These are phyloP conservation scores for Nadsonia fulvescens DNA, from an alignment of 805 yeast species.

Conservation along the genomic window DNA sequence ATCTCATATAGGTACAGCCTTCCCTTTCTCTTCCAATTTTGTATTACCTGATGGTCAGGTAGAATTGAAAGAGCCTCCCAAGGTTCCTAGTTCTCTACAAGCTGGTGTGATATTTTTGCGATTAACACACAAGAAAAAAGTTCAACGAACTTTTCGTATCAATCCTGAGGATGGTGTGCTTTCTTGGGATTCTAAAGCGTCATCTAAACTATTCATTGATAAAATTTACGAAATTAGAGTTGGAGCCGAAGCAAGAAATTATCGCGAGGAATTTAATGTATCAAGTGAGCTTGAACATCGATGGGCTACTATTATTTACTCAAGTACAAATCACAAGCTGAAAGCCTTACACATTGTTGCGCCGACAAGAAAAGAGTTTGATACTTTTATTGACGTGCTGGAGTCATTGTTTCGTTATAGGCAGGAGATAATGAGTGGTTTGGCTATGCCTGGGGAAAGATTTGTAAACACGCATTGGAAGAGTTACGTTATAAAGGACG, in stretches of 20 bases:
- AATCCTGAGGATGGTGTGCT: slow-evolving; percentile 37
- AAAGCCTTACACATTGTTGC: slow-evolving; percentile 73
- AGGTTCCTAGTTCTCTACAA: slow-evolving; percentile 30
- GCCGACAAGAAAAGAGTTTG: slow-evolving; percentile 28
- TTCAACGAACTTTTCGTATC: slow-evolving; percentile 36
- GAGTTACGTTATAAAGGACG: slow-evolving; percentile 20
- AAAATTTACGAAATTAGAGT: slow-evolving; percentile 43
- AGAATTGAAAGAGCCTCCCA: too few relatives aligned
- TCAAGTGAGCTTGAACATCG: slow-evolving; percentile 41
- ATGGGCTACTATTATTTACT: slow-evolving; percentile 75
- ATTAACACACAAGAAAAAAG: slow-evolving; percentile 52
- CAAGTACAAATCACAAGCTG: slow-evolving; percentile 37
- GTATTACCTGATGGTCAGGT: too few relatives aligned
- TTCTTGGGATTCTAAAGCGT: slow-evolving; percentile 35
- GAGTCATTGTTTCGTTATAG: slow-evolving; percentile 37
- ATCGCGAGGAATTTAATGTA: slow-evolving; percentile 68
- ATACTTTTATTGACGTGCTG: slow-evolving; percentile 37
- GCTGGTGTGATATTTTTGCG: slow-evolving; percentile 48
- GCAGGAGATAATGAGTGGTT: slow-evolving; percentile 40
- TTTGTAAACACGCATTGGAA: slow-evolving; percentile 54
- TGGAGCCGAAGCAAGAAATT: slow-evolving; percentile 61
- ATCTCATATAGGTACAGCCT: too few relatives aligned
- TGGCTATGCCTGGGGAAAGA: slow-evolving; percentile 43
- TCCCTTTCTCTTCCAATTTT: too few relatives aligned
- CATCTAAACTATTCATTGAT: slow-evolving; percentile 33